A percentile compares a stretch with the other conserved stretches of the same genome.
phyloP scores from a whole-genome alignment of 352 stramenopile genomes.

The Phytophthora hybrid region DNA sequence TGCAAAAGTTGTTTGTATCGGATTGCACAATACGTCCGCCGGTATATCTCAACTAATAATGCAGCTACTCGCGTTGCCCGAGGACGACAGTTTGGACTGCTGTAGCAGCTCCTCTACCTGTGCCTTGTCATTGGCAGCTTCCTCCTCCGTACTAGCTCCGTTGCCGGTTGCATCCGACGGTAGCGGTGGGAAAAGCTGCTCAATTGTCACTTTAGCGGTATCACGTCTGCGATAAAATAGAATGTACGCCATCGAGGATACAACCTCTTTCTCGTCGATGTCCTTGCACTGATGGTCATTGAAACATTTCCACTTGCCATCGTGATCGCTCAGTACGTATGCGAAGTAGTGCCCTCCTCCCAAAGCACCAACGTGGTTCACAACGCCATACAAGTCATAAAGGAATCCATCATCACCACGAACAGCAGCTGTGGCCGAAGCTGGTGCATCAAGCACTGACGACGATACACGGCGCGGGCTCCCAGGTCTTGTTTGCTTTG shows the following conservation, averaged over 20 bases:
- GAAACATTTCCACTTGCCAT: slow-evolving; percentile 98
- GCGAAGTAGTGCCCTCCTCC: slow-evolving; percentile 96
- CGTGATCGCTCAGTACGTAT: slow-evolving; percentile 81
- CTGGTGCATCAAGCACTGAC: slow-evolving; percentile 64
- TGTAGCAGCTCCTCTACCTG: slow-evolving; percentile 78
- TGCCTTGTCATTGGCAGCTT: slow-evolving; percentile 58
- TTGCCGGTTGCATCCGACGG: slow-evolving; percentile 41
- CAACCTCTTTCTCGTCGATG: slow-evolving; percentile 88
- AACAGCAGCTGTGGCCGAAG: slow-evolving; percentile 62
- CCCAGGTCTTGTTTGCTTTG: slow-evolving; percentile 16
- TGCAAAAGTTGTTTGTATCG: neutral
- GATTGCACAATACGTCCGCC: slow-evolving; percentile 1
- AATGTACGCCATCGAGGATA: slow-evolving; percentile 90
- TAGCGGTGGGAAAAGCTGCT: slow-evolving; percentile 81
- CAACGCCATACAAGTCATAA: slow-evolving; percentile 98
- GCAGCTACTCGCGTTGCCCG: slow-evolving; percentile 54
- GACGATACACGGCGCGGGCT: slow-evolving; percentile 29
- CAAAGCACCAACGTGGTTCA: slow-evolving; percentile 97
- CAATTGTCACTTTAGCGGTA: slow-evolving; percentile 66
- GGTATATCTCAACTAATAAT: slow-evolving; percentile 64
- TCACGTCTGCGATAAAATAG: slow-evolving; percentile 91
- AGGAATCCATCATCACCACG: slow-evolving; percentile 68
- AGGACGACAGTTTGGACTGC: slow-evolving; percentile 64
- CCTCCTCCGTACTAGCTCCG: slow-evolving; percentile 38
- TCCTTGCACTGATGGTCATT: slow-evolving; percentile 95